Evolutionary conservation across 208 protist genomes (phyloP).

Genomic region (Porcisia hertigi): DNA sequence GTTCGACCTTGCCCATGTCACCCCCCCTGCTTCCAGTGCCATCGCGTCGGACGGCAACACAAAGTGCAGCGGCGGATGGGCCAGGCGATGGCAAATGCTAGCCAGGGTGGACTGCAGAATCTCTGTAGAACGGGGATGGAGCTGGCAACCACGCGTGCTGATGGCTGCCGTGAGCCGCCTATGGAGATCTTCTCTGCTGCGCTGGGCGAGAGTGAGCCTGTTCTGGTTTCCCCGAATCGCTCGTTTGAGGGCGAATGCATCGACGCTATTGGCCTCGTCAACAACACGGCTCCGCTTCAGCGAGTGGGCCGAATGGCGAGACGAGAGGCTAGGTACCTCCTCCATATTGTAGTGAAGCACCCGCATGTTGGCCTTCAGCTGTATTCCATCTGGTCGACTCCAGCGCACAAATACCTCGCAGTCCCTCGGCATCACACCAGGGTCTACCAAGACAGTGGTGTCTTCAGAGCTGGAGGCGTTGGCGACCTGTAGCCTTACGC

Average conservation of each 20-base stretch:
- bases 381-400: constrained; percentile 37
- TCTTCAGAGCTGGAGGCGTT: constrained; percentile 10
- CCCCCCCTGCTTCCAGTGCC: constrained; percentile 21
- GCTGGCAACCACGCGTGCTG: background rate
- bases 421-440: constrained; percentile 27
- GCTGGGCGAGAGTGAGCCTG: constrained; percentile 9
- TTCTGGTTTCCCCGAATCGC: constrained; percentile 10
- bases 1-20: constrained; percentile 61
- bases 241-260: constrained; percentile 21
- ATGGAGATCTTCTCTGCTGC: constrained; percentile 35
- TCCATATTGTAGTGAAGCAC: constrained; percentile 49
- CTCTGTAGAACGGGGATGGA: constrained; percentile 14
- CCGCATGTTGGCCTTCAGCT: constrained; percentile 26
- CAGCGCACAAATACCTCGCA: constrained; percentile 68
- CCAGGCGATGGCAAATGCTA: constrained; percentile 38
- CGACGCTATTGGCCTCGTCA: background rate
- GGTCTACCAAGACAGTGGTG: constrained; percentile 18
- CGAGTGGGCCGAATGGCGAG: background rate
- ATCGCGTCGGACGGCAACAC: constrained; percentile 18
- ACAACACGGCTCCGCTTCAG: constrained; percentile 21
- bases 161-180: constrained; percentile 18
- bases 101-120: constrained; percentile 39
- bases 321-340: background rate
- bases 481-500: constrained; percentile 15
- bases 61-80: constrained; percentile 62